Conservation (phyloP, 345 rosid species). For the Stellera chamaejasme region DNA sequence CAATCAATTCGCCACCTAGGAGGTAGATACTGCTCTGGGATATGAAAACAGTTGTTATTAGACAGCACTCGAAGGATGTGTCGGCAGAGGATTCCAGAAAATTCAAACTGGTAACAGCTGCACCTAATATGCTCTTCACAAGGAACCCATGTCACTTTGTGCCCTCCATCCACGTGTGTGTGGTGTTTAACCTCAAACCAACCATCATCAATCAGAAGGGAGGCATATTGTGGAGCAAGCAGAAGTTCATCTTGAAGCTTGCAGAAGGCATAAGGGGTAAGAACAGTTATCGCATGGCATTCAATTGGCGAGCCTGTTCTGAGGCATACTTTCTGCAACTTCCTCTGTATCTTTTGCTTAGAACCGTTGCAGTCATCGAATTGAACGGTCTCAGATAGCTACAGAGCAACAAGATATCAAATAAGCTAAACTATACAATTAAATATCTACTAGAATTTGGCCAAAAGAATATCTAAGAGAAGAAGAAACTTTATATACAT, state of each 20-base stretch:
- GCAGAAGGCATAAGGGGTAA: constrained; percentile 47
- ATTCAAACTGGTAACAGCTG: constrained; percentile 46
- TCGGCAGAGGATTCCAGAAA: constrained; percentile 54
- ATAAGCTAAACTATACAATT: neutral
- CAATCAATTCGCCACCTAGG: constrained; percentile 25
- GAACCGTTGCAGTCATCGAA: constrained; percentile 23
- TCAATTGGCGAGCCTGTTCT: constrained; percentile 63
- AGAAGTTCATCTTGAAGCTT: constrained; percentile 58
- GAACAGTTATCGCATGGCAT: constrained; percentile 45
- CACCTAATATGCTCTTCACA: constrained; percentile 46
- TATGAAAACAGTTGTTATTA: constrained; percentile 49
- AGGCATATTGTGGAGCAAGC: constrained; percentile 56
- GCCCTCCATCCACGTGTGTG: constrained; percentile 33
- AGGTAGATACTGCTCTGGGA: constrained; percentile 44
- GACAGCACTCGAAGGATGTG: constrained; percentile 54
- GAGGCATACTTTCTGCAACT: constrained; percentile 29
- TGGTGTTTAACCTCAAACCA: constrained; percentile 49
- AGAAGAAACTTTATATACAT: constrained; percentile 18
- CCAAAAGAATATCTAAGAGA: constrained; percentile 1
- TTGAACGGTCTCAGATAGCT: constrained; percentile 42
- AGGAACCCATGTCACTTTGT: constrained; percentile 46
- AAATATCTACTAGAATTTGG: too few relatives aligned
- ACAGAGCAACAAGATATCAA: constrained; percentile 3
- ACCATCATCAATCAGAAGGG: constrained; percentile 36
- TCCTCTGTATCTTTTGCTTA: constrained; percentile 31